phyloP scores from a whole-genome alignment of 1,284 basidiomycete species.

The Coniferiporia sulphurascens region DNA sequence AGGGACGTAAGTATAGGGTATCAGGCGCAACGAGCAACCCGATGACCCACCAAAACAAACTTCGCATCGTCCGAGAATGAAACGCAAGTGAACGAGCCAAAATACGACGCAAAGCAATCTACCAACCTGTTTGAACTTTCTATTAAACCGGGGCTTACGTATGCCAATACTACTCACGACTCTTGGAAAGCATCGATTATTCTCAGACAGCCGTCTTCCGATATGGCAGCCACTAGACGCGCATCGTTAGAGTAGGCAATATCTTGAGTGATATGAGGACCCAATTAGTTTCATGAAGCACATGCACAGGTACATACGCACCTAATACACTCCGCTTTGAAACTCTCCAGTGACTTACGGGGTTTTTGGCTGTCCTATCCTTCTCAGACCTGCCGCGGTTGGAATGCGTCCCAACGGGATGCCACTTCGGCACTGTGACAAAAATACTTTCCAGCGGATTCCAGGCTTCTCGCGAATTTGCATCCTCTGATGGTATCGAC shows the following conservation, averaged over 20 bases:
- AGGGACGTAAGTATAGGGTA: slow-evolving; percentile 2
- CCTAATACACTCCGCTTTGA: slow-evolving; percentile 70
- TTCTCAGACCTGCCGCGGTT: slow-evolving; percentile 43
- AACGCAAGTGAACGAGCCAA: slow-evolving; percentile 83
- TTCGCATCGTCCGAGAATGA: slow-evolving; percentile 95
- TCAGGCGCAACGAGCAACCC: too few species aligned
- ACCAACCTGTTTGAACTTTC: slow-evolving; percentile 54
- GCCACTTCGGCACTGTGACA: slow-evolving; percentile 80
- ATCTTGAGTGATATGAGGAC: too few species aligned
- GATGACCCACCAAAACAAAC: slow-evolving; percentile 74
- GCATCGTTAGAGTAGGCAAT: slow-evolving; percentile 90
- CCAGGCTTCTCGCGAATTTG: slow-evolving; percentile 47
- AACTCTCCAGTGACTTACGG: slow-evolving; percentile 81
- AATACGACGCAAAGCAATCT: slow-evolving; percentile 90
- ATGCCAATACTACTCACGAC: slow-evolving; percentile 50
- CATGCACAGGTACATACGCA: slow-evolving; percentile 34
- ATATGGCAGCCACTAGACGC: slow-evolving; percentile 78
- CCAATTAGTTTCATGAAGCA: slow-evolving; percentile 11
- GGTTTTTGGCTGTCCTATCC: slow-evolving; percentile 72
- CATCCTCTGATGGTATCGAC: slow-evolving; percentile 19
- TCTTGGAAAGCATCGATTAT: slow-evolving; percentile 84
- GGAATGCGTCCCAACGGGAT: slow-evolving; percentile 48
- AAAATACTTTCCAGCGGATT: slow-evolving; percentile 70
- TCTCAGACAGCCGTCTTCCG: slow-evolving; percentile 85
- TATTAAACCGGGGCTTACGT: background rate